phyloP scores from a whole-genome alignment of 164 flowering plant genomes.

The Sedum album region DNA sequence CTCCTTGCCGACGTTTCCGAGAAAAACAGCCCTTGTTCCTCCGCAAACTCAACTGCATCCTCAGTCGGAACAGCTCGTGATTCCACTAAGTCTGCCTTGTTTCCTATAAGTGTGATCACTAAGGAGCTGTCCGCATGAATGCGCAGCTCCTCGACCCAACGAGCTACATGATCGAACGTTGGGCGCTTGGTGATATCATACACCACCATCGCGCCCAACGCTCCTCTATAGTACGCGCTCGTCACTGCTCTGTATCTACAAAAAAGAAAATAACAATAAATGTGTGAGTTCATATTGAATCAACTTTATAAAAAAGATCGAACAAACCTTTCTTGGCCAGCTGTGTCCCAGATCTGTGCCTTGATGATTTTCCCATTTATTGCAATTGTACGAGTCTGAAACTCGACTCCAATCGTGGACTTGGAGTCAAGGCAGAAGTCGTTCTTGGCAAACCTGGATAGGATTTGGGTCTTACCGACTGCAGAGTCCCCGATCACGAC shows the following conservation, averaged over 20 bases:
- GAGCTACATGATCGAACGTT: slow-evolving; percentile 75
- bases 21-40: slow-evolving; percentile 76
- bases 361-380: slow-evolving; percentile 57
- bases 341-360: slow-evolving; percentile 25
- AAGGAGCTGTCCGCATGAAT: slow-evolving; percentile 81
- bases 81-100: slow-evolving; percentile 61
- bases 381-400: slow-evolving; percentile 54
- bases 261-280: too few relatives aligned
- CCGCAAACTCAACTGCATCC: slow-evolving; percentile 76
- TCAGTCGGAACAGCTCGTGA: slow-evolving; percentile 70
- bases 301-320: neutral
- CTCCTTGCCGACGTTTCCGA: slow-evolving; percentile 75
- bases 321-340: slow-evolving; percentile 4
- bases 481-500: slow-evolving; percentile 3
- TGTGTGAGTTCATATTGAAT: too few relatives aligned
- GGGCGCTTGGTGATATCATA: slow-evolving; percentile 81
- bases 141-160: slow-evolving; percentile 84
- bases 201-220: slow-evolving; percentile 79
- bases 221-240: slow-evolving; percentile 84
- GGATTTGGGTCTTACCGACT: slow-evolving; percentile 4
- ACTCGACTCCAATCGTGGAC: slow-evolving; percentile 80
- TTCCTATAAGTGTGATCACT: slow-evolving; percentile 69
- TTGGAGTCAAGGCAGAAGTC: slow-evolving; percentile 8
- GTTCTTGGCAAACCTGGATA: slow-evolving; percentile 2
- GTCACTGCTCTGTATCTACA: slow-evolving; percentile 80